Base-by-base conservation (phyloP, 306 rosid species). In the Heteromeles arbutifolia region DNA sequence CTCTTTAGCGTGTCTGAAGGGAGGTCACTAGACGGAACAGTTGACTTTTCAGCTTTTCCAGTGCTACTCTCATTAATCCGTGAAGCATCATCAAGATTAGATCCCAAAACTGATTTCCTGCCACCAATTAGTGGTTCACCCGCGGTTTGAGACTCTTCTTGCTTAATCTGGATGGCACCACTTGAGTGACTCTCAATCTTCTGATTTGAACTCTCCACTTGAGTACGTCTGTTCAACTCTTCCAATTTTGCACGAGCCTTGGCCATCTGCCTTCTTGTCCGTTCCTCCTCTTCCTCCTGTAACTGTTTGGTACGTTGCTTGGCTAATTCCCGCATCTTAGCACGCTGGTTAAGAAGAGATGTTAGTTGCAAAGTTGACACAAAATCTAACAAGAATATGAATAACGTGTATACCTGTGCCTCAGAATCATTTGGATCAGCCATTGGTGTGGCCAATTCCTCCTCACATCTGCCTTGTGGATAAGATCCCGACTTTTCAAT, bases 261-360 rank as follows among this genome's bases (percentile, higher is more conserved):
- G 66, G 90, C 96, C 78, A 44, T 84, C 81, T 86, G 99, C 87
- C 81, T 89, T 83, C 92, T 89, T 63, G 63, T 82, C 50, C 91
- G 85, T 77, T 90, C 97, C 84, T 90, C 97, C 82, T 95, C 97
- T 82, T 95, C 97, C 86, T 92, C 97, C 84, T 82, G 95, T 72
- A 90, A 84, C 81, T 92, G 92, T 81, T 77, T 92, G 61, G 97
- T 85, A 56, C 90, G 90, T 50, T 92, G 97, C 84, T 83, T 89
- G 72, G 92, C 95, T 79, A 86, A 76, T 79, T 90, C 98, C 85
- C 78, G 89, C 82, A 79, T 82, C 84, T 87, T 89, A 74, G 84
- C 76, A 78, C 82, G 96, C 99, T 95, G 88, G 82, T 53, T 17
- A 72, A 66, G 74, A 79, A 72, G 67, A 56, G 32, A 72, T 12